Conservation (phyloP, 495 filamentous ascomycete species). For the Friedmanniomyces endolithicus region DNA sequence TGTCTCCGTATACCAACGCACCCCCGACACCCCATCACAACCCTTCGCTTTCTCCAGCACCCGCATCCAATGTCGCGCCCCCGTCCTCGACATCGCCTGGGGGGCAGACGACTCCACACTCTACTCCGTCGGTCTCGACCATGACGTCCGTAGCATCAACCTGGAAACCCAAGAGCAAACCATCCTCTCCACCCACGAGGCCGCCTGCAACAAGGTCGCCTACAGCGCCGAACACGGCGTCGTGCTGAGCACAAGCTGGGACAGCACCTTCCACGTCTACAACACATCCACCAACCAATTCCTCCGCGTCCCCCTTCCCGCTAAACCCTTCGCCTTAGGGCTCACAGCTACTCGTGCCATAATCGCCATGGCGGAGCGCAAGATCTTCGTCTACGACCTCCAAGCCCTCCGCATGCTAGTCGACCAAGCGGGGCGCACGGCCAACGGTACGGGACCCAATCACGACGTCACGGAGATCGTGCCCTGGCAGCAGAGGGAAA, state of each 20-base stretch:
- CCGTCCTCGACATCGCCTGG: slow-evolving; percentile 85
- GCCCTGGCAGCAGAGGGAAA: slow-evolving; percentile 84
- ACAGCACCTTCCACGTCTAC: slow-evolving; percentile 78
- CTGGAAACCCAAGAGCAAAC: slow-evolving; percentile 60
- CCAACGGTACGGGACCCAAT: slow-evolving; percentile 10
- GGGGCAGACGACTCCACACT: slow-evolving; percentile 68
- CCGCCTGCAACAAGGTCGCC: slow-evolving; percentile 67
- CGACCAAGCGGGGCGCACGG: slow-evolving; percentile 34
- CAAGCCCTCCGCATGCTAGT: slow-evolving; percentile 45
- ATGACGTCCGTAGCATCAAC: slow-evolving; percentile 67
- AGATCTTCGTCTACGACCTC: slow-evolving; percentile 86
- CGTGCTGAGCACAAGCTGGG: slow-evolving; percentile 87
- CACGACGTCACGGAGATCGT: slow-evolving; percentile 40
- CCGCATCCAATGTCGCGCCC: slow-evolving; percentile 70
- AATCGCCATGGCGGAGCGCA: slow-evolving; percentile 87
- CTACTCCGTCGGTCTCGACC: slow-evolving; percentile 75
- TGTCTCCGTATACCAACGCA: slow-evolving; percentile 77
- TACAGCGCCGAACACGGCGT: slow-evolving; percentile 62
- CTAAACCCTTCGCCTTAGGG: slow-evolving; percentile 79
- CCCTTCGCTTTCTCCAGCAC: slow-evolving; percentile 41
- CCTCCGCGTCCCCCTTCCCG: slow-evolving; percentile 54
- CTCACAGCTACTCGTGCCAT: slow-evolving; percentile 72
- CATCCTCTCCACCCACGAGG: slow-evolving; percentile 63
- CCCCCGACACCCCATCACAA: slow-evolving; percentile 31
- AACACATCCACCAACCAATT: slow-evolving; percentile 38